Evolutionary conservation across 257 asterid species (phyloP), one percentile per base, ranked within the genome.

Genomic region (Nicotiana benthamiana): DNA sequence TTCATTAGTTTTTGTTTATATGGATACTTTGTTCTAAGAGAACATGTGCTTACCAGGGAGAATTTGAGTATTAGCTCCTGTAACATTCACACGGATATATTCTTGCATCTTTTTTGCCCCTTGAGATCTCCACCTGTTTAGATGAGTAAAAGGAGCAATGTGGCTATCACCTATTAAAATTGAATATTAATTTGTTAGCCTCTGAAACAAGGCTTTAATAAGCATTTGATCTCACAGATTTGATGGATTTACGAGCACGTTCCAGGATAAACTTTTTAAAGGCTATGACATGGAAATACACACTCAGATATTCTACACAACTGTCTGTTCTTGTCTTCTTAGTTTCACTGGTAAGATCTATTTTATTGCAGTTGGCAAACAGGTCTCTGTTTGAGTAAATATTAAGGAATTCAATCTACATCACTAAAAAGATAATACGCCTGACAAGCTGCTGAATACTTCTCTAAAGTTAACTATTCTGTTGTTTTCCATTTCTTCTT

Each of bases 261-360:
- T 96, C 85, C 99, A 96, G 89, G 99, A 96, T 63, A 94, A 96
- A 87, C 97, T 96, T 81, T 96, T 96, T 81, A 91, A 87, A 87
- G 99, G 99, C 82, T 96, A 94, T 83, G 94, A 96, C 81, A 96
- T 96, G 99, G 99, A 90, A 83, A 96, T 96, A 87, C 98, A 96
- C 85, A 96, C 92, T 80, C 99, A 94, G 83, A 96, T 96, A 83
- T 96, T 96, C 86, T 96, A 96, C 89, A 96, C 99, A 27, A 91
- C 99, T 15, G 76, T 94, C 10, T 96, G 99, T 88, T 94, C 99
- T 64, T 96, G 99, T 89, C 87, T 96, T 83, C 90, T 96, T 82
- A 96, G 99, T 88, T 94, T 94, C 81, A 81, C 85, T 24, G 98
- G 99, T 96, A 85, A 83, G 87, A 72, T 82, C 79, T 79, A 72